These are phyloP conservation scores for Endothia cerciana DNA, from an alignment of 2,329 filamentous ascomycete genomes.

Conservation along the genomic window DNA sequence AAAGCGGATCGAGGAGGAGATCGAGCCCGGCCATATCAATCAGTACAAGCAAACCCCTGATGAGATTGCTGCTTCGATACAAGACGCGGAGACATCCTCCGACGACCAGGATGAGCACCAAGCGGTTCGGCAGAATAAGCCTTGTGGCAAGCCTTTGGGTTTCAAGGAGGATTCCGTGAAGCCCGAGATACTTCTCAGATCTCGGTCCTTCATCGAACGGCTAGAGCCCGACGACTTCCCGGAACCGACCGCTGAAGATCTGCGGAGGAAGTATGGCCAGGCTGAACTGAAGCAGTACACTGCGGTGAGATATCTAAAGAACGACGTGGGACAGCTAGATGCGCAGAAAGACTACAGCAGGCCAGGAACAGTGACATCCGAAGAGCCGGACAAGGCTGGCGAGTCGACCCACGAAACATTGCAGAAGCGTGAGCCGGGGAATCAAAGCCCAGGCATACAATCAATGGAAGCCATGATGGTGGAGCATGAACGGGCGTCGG, in stretches of 20 bases:
- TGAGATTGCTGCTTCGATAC: slow-evolving; percentile 35
- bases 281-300: slow-evolving; percentile 32
- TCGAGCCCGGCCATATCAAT: slow-evolving; percentile 35
- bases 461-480: slow-evolving; percentile 38
- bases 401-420: slow-evolving; percentile 36
- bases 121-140: slow-evolving; percentile 32
- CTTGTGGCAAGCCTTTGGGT: slow-evolving; percentile 34
- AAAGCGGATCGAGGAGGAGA: slow-evolving; percentile 35
- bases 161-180: slow-evolving; percentile 27
- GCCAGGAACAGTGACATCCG: background rate
- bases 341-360: slow-evolving; percentile 33
- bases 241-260: slow-evolving; percentile 2
- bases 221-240: slow-evolving; percentile 12
- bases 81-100: slow-evolving; percentile 40
- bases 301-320: slow-evolving; percentile 33
- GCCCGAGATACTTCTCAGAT: slow-evolving; percentile 19
- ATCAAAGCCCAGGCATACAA: slow-evolving; percentile 17
- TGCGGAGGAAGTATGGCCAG: slow-evolving; percentile 22
- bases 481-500: slow-evolving; percentile 36
- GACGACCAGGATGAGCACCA: slow-evolving; percentile 48
- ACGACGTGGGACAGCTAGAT: slow-evolving; percentile 40
- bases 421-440: slow-evolving; percentile 27
- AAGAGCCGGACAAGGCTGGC: slow-evolving; percentile 32
- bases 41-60: slow-evolving; percentile 41
- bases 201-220: slow-evolving; percentile 6